Evolutionary conservation across 2,329 filamentous ascomycete genomes (phyloP), one percentile per base, ranked within the genome.

Genomic region (Colletotrichum melonis): DNA sequence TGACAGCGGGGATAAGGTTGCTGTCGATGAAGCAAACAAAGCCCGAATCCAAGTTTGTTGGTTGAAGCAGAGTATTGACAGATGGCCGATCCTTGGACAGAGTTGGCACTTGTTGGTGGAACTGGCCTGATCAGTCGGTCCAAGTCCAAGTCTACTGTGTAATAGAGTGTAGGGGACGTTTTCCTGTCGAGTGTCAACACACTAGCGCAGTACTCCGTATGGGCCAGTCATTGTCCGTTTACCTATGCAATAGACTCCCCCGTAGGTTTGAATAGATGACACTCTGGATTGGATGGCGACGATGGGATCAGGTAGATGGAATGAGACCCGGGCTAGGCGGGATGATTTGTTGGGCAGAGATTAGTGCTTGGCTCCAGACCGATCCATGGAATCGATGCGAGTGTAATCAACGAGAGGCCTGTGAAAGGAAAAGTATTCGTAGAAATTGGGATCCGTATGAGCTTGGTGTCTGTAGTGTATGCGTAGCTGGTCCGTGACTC

Each of bases 1-100:
- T 32, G 24, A 60, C 63, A 56, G 69, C 63, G 63, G 57, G 69
- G 58, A 63, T 72, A 69, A 59, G 69, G 58, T 63, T 69, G 69
- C 69, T 55, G 59, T 69, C 58, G 42, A 22, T 55, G 65, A 63
- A 26, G 64, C 65, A 63, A 42, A 63, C 32, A n/a, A 60, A 24
- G 22, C 38, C 32, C 42, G n/a, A 59, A 30, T 42, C 56, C 64
- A 71, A 52, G 49, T 67, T 63, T 68, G 64, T 46, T 49, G 58
- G 58, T 35, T 28, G 28, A 26, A 28, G 28, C 5, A 32, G 6
- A 52, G 30, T 9, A 54, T 64, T 63, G 69, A 63, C 65, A 63
- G 65, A 63, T 52, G 58, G 52, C 28, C 24, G 58, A 49, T 58
- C 58, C 69, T 38, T 69, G 65, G 16, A 55, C 19, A 42, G 38